Evolutionary conservation across 805 yeast species (phyloP).

Genomic region (Candida michaelii): DNA sequence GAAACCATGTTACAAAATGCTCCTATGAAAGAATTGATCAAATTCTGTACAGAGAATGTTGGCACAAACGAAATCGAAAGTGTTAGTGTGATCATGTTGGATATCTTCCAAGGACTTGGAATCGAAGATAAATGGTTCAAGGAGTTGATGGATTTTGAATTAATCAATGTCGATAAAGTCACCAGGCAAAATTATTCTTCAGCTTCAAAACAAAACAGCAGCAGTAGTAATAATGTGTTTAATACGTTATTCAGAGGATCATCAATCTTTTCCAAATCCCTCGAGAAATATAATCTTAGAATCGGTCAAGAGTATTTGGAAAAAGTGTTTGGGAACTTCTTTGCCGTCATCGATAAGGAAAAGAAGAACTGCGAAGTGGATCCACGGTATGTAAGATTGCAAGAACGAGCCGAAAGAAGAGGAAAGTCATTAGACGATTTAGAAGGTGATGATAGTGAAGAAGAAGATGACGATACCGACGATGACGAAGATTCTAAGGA

Average conservation of each 20-base stretch:
- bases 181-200: constrained; percentile 42
- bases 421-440: constrained; percentile 22
- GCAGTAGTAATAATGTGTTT: constrained; percentile 31
- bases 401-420: constrained; percentile 27
- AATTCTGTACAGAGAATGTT: constrained; percentile 42
- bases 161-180: constrained; percentile 46
- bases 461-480: constrained; percentile 25
- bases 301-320: constrained; percentile 80
- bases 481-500: constrained; percentile 37
- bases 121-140: constrained; percentile 73
- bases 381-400: constrained; percentile 55
- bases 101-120: constrained; percentile 70
- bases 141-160: constrained; percentile 65
- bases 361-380: constrained; percentile 75
- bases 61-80: constrained; percentile 50
- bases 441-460: constrained; percentile 15
- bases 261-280: constrained; percentile 74
- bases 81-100: constrained; percentile 59
- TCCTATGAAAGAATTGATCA: constrained; percentile 52
- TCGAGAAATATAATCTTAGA: constrained; percentile 74
- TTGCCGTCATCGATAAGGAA: constrained; percentile 51
- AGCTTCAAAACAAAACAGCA: not conserved
- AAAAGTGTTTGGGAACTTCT: constrained; percentile 67
- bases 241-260: constrained; percentile 72
- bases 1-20: constrained; percentile 59